Conservation (phyloP, 768 basidiomycete species). For the Lactarius pseudohatsudake region DNA sequence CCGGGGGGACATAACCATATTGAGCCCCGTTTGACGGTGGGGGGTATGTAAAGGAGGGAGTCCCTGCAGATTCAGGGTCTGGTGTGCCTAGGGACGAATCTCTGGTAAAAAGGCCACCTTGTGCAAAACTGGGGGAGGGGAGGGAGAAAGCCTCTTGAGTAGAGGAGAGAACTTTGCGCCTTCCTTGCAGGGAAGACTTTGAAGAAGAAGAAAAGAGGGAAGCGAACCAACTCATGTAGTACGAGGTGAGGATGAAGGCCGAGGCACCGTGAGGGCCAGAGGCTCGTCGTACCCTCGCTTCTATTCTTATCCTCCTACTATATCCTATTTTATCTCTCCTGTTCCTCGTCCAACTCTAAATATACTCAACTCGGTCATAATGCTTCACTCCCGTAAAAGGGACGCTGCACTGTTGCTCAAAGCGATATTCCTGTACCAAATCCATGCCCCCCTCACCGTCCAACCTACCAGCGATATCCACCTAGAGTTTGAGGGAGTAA, state of each 20-base stretch:
- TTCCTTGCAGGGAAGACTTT: constrained; percentile 44
- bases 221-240: constrained; percentile 73
- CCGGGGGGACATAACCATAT: constrained; percentile 61
- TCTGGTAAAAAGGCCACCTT: constrained; percentile 60
- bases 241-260: constrained; percentile 14
- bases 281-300: neutral
- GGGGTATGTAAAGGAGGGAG: constrained; percentile 72
- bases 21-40: constrained; percentile 54
- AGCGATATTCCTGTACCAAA: too few species aligned
- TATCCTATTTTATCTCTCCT: neutral
- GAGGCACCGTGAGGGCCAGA: neutral
- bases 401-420: neutral
- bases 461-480: neutral
- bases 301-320: neutral
- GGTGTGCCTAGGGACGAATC: constrained; percentile 49
- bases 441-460: too few species aligned
- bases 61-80: constrained; percentile 47
- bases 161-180: constrained; percentile 63
- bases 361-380: neutral
- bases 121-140: constrained; percentile 62
- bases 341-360: neutral
- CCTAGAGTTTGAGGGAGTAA: neutral
- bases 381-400: neutral
- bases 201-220: constrained; percentile 58
- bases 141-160: constrained; percentile 90